phyloP scores from a whole-genome alignment of 2,329 filamentous ascomycete genomes.

The Sporothrix pseudoabietina region DNA sequence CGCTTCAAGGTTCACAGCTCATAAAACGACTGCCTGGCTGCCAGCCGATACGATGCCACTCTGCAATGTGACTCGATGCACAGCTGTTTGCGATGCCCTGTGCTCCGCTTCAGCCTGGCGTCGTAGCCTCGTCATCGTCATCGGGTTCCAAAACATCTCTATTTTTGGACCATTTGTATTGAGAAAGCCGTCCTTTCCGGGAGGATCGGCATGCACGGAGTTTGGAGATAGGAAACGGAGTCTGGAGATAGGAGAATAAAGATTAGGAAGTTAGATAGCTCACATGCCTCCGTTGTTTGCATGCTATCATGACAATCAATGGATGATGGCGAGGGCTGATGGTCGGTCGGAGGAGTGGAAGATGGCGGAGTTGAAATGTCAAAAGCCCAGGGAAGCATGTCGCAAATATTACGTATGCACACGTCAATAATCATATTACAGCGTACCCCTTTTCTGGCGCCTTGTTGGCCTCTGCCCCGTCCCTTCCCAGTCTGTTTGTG shows the following conservation, averaged over 20 bases:
- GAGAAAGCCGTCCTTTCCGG: not conserved
- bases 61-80: not conserved
- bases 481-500: not conserved
- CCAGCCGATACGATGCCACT: not conserved
- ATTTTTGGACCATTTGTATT: not conserved
- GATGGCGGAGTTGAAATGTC: not conserved
- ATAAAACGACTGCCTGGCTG: not conserved
- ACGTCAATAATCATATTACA: not conserved
- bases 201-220: not conserved
- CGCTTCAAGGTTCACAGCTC: not conserved
- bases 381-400: not conserved
- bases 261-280: not conserved
- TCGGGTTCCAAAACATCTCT: not conserved
- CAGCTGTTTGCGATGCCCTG: not conserved
- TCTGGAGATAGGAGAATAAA: not conserved
- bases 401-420: not conserved
- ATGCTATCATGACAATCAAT: not conserved
- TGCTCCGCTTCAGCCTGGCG: conserved; percentile 4
- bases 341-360: not conserved
- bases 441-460: not conserved
- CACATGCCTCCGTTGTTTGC: not conserved
- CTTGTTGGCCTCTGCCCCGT: not conserved
- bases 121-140: not conserved
- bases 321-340: not conserved
- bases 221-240: not conserved